phyloP scores from a whole-genome alignment of 805 yeast genomes.

The Myxozyma lipomycoides region DNA sequence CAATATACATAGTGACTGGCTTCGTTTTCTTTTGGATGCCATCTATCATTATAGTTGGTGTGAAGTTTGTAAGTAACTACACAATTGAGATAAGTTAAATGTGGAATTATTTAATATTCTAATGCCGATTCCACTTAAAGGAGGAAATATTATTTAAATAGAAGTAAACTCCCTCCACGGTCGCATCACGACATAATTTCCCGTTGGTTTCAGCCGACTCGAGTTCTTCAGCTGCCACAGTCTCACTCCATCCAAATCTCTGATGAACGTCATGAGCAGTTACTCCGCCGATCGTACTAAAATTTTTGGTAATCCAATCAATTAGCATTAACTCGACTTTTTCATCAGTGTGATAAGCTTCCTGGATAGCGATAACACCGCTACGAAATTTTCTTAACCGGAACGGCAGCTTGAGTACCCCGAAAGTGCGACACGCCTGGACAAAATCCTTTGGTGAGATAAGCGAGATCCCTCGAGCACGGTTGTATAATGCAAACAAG shows the following conservation, averaged over 20 bases:
- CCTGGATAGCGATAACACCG: constrained; percentile 44
- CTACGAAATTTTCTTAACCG: constrained; percentile 41
- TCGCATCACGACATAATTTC: constrained; percentile 60
- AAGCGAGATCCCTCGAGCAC: constrained; percentile 61
- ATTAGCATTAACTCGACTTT: constrained; percentile 33
- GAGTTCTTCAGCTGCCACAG: constrained; percentile 61
- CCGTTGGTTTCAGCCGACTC: constrained; percentile 59
- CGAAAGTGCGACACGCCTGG: constrained; percentile 58
- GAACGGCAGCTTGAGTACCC: constrained; percentile 55
- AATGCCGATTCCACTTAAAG: neutral
- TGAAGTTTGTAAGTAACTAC: too few relatives aligned
- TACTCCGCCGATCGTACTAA: neutral
- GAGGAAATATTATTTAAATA: constrained; percentile 44
- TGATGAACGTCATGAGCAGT: neutral
- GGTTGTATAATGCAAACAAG: constrained; percentile 58
- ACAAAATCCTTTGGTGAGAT: constrained; percentile 66
- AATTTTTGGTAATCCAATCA: constrained; percentile 7
- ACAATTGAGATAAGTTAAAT: constrained; percentile 91
- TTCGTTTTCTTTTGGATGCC: neutral
- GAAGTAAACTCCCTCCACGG: constrained; percentile 61
- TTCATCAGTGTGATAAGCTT: constrained; percentile 38
- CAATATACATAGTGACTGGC: neutral
- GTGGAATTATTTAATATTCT: constrained; percentile 62
- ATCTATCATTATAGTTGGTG: too few relatives aligned
- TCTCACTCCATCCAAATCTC: constrained; percentile 51